Percentiles rank a stretch among this genome's conserved stretches.
These are phyloP conservation scores for Umbelopsis vinacea DNA, from an alignment of 192 early-diverging fungal species.

Conservation along the genomic window DNA sequence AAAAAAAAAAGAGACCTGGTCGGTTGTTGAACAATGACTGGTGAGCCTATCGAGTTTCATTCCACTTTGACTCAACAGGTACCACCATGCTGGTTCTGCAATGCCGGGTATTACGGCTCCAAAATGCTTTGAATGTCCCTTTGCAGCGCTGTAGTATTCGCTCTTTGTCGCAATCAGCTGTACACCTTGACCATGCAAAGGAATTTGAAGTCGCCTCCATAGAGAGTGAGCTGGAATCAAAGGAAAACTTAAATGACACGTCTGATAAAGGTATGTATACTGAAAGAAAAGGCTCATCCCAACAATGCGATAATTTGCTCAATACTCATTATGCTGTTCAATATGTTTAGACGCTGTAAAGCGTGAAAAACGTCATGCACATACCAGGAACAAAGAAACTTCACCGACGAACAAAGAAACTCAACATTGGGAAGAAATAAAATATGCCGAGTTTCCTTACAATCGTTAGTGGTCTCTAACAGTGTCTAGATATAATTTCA, in stretches of 20 bases:
- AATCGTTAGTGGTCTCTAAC: neutral
- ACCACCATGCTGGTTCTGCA: slow-evolving; percentile 5
- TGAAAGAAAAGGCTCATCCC: neutral
- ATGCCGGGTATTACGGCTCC: neutral
- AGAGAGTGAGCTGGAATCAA: neutral
- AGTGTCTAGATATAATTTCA: neutral
- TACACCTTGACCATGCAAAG: neutral
- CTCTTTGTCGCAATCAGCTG: neutral
- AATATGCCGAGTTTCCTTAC: neutral
- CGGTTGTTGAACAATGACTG: neutral
- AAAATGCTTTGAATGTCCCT: too few species aligned
- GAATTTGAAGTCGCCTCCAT: neutral
- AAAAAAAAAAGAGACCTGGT: neutral
- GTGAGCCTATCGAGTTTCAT: neutral
- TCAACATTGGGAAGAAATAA: neutral
- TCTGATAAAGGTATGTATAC: neutral
- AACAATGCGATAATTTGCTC: too few species aligned
- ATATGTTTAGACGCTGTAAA: too few species aligned
- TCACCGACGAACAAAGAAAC: neutral
- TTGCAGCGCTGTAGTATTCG: neutral
- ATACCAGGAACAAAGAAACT: neutral
- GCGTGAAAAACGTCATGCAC: neutral
- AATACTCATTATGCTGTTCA: too few species aligned
- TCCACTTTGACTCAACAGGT: neutral
- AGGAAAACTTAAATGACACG: neutral